Conservation (phyloP, 257 asterid species). For the Eustoma russellianum region DNA sequence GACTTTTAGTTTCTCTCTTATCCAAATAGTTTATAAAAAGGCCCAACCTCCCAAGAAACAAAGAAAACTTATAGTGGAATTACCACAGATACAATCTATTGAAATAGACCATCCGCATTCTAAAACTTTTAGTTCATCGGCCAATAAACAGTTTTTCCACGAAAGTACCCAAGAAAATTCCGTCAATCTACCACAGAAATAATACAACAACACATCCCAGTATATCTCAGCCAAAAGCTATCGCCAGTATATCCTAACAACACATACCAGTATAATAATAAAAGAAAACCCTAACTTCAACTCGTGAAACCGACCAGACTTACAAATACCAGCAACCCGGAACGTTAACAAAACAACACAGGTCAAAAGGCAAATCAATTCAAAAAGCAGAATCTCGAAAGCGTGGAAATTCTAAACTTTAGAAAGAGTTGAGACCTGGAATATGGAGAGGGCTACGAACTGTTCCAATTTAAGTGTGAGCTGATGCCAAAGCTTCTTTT, state of each 20-base stretch:
- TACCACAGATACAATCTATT: neutral
- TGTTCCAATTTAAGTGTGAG: slow-evolving; percentile 93
- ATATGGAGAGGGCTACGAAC: slow-evolving; percentile 75
- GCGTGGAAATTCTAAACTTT: neutral
- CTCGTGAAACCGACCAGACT: slow-evolving; percentile 3
- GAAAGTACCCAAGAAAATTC: neutral
- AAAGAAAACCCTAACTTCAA: slow-evolving; percentile 4
- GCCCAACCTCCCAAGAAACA: no score
- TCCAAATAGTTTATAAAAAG: no score
- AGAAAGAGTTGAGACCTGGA: slow-evolving; percentile 46
- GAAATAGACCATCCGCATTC: neutral
- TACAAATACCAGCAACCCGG: slow-evolving; percentile 4
- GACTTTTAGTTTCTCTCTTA: no score
- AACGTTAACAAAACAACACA: neutral
- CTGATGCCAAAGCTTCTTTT: slow-evolving; percentile 96
- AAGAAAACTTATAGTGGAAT: no score
- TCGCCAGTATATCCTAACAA: no score
- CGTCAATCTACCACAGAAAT: neutral
- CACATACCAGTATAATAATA: no score
- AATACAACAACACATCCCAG: no score
- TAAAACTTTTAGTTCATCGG: neutral
- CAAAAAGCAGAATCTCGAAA: slow-evolving; percentile 1
- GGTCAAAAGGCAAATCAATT: neutral
- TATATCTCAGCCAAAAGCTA: no score
- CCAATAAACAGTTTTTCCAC: neutral